Percentiles rank a stretch among this genome's conserved stretches.
Evolutionary conservation across 352 stramenopile species (phyloP).

Genomic region (Pythium chondricola): DNA sequence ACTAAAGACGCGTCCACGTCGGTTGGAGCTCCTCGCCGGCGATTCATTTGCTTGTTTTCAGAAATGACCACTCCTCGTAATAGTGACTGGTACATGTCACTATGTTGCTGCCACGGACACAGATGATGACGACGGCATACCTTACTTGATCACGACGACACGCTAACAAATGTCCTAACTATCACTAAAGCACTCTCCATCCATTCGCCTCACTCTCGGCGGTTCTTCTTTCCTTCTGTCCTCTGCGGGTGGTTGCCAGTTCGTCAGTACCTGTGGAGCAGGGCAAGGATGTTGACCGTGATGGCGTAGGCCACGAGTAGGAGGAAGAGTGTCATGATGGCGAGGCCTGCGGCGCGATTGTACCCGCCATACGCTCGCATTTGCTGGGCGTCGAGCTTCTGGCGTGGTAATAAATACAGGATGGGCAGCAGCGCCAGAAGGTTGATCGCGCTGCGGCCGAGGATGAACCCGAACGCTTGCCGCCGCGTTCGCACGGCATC

Average conservation of each 20-base stretch:
- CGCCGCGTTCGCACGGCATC: slow-evolving; percentile 8
- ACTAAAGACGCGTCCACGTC: not conserved
- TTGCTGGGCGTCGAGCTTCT: slow-evolving; percentile 28
- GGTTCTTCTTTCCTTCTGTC: too few species aligned
- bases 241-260: too few species aligned
- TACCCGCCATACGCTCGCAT: slow-evolving; percentile 25
- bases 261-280: slow-evolving; percentile 21
- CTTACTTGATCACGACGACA: too few species aligned
- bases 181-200: too few species aligned
- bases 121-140: too few species aligned
- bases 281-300: slow-evolving; percentile 19
- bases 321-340: slow-evolving; percentile 19
- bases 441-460: slow-evolving; percentile 20
- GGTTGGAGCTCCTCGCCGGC: too few species aligned
- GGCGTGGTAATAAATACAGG: slow-evolving; percentile 27
- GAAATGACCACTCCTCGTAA: too few species aligned
- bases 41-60: slow-evolving; percentile 13
- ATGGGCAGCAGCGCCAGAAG: slow-evolving; percentile 20
- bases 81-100: too few species aligned
- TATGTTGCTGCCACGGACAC: too few species aligned
- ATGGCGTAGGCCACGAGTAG: slow-evolving; percentile 13
- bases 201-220: too few species aligned
- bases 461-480: slow-evolving; percentile 14
- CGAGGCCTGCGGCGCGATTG: slow-evolving; percentile 15
- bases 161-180: too few species aligned